These are phyloP conservation scores for Fusarium foetens DNA, from an alignment of 2,329 filamentous ascomycete genomes.

Conservation along the genomic window DNA sequence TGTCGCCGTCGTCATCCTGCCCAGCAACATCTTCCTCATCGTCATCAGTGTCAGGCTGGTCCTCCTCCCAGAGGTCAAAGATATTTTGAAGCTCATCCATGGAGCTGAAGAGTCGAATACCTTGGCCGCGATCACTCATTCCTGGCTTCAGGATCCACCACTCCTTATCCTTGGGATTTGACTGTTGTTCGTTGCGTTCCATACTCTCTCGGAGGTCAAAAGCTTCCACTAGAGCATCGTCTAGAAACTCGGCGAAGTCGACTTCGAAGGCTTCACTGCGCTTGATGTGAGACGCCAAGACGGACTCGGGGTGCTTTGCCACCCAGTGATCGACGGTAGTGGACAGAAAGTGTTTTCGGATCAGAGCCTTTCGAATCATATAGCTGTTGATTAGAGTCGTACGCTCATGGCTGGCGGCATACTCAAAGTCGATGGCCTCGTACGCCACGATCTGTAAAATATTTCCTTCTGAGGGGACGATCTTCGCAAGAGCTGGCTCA, in stretches of 20 bases:
- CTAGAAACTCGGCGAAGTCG: constrained; percentile 95
- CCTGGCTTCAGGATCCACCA: constrained; percentile 99
- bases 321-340: constrained; percentile 87
- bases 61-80: constrained; percentile 90
- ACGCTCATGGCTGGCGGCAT: constrained; percentile 69
- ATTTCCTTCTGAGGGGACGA: constrained; percentile 53
- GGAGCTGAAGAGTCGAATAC: constrained; percentile 87
- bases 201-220: constrained; percentile 87
- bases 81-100: constrained; percentile 86
- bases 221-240: constrained; percentile 89
- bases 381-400: constrained; percentile 85
- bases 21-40: constrained; percentile 61
- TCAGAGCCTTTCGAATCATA: constrained; percentile 94
- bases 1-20: constrained; percentile 54
- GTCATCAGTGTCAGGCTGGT: constrained; percentile 71
- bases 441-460: constrained; percentile 87
- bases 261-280: constrained; percentile 88
- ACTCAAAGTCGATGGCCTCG: constrained; percentile 86
- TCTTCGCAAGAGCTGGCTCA: constrained; percentile 49
- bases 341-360: constrained; percentile 93
- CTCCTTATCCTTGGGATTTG: constrained; percentile 61
- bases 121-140: constrained; percentile 96
- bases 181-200: constrained; percentile 65
- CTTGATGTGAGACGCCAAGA: constrained; percentile 77
- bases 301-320: constrained; percentile 79